Evolutionary conservation across 2,329 filamentous ascomycete genomes (phyloP).

Genomic region (Nigrograna mackinnonii): DNA sequence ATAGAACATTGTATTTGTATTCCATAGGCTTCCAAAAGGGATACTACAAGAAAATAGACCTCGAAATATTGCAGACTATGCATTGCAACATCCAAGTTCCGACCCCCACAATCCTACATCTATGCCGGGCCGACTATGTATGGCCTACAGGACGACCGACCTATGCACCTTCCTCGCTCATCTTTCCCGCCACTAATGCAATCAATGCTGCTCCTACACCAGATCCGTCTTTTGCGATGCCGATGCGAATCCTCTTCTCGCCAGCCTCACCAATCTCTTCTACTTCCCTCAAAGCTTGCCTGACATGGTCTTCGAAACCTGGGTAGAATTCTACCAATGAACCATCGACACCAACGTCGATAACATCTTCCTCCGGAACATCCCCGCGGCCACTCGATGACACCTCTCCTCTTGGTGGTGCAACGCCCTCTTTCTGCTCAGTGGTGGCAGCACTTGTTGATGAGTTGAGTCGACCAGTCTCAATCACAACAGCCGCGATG

Average conservation of each 20-base stretch:
- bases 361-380: conserved; percentile 64
- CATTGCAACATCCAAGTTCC: too few species aligned
- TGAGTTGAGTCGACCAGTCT: conserved; percentile 70
- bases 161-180: too few species aligned
- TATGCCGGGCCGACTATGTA: too few species aligned
- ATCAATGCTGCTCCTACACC: conserved; percentile 96
- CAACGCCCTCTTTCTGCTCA: conserved; percentile 36
- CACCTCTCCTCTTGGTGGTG: conserved; percentile 30
- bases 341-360: conserved; percentile 94
- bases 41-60: too few species aligned
- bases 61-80: too few species aligned
- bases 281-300: conserved; percentile 77
- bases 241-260: conserved; percentile 87
- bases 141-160: too few species aligned
- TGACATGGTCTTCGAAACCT: conserved; percentile 84
- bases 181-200: conserved; percentile 78
- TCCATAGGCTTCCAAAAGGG: too few species aligned
- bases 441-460: conserved; percentile 38
- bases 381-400: conserved; percentile 20
- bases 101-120: too few species aligned
- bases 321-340: conserved; percentile 96
- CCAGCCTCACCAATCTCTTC: conserved; percentile 77
- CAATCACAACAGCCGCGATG: conserved; percentile 80
- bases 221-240: conserved; percentile 94
- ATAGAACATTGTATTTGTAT: too few species aligned